Percentiles rank a stretch among this genome's conserved stretches.
phyloP scores from a whole-genome alignment of 345 rosid genomes.

The Theobroma cacao region DNA sequence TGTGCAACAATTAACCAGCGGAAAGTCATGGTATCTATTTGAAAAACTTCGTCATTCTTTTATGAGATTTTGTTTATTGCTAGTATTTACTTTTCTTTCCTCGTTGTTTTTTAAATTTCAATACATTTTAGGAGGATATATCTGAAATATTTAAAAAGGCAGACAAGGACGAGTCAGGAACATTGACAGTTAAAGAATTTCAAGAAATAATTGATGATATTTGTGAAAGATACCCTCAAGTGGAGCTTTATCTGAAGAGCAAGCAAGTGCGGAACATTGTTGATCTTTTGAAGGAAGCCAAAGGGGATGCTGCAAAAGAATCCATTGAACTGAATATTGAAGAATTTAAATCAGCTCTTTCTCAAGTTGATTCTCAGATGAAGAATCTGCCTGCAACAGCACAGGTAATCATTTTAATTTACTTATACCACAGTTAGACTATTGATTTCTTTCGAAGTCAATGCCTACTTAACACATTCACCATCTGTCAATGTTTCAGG shows the following conservation, averaged over 20 bases:
- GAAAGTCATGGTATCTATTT: conserved; percentile 77
- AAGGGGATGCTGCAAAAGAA: conserved; percentile 57
- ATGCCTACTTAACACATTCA: background rate
- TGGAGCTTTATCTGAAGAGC: conserved; percentile 78
- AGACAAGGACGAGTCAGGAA: conserved; percentile 90
- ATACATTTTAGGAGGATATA: conserved; percentile 69
- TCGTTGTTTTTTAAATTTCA: background rate
- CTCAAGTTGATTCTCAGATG: conserved; percentile 85
- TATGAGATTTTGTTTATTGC: background rate
- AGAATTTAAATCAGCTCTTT: conserved; percentile 76
- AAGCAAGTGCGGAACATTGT: conserved; percentile 58
- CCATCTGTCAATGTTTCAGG: conserved; percentile 37
- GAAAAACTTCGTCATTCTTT: background rate
- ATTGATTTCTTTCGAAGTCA: background rate
- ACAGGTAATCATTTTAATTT: conserved; percentile 45
- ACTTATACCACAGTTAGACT: background rate
- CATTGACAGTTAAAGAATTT: conserved; percentile 74
- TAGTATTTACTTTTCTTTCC: background rate
- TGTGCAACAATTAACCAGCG: conserved; percentile 77
- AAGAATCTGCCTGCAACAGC: conserved; percentile 96
- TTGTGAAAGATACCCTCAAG: conserved; percentile 88
- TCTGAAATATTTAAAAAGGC: conserved; percentile 79
- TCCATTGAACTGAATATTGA: conserved; percentile 69
- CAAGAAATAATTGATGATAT: conserved; percentile 73
- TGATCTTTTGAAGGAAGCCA: conserved; percentile 65